Evolutionary conservation across 371 early-diverging fungal genomes (phyloP), one percentile per base, ranked within the genome.

Genomic region (Antonospora locustae): DNA sequence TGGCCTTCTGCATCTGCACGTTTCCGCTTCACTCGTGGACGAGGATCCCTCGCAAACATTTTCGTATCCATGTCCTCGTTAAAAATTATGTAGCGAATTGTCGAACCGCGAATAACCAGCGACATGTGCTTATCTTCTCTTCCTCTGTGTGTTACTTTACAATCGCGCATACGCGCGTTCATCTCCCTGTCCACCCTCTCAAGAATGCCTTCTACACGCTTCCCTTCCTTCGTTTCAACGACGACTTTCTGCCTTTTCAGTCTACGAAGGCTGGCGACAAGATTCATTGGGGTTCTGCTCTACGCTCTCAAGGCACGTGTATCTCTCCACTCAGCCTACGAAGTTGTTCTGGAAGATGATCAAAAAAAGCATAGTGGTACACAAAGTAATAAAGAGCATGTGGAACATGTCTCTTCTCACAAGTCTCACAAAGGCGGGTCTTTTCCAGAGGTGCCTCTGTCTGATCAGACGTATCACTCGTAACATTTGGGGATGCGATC

Each of bases 211-310:
- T 12, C 50, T 0, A 49, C n/a, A n/a, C 19, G 19, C 16, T 38
- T 25, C n/a, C 30, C 30, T n/a, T 49, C 50, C 19, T 49, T 49
- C n/a, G 50, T 49, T n/a, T 49, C 50, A n/a, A 49, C 20, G 3
- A 23, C 30, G n/a, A 49, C 50, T 28, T 17, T 28, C n/a, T 49
- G 37, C n/a, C 20, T 28, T 29, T 29, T 49, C 24, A 34, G 38
- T 49, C 38, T 49, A 12, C 32, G 34, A 12, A 49, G 16, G 12
- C 34, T 12, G 23, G 37, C 7, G n/a, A 49, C n/a, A n/a, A 49
- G 28, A 19, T 49, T 49, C 50, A 49, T 49, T 29, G 34, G 17
- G 34, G 30, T 25, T 34, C 19, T 22, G 32, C 20, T 3, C 20
- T 11, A 11, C n/a, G 3, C 14, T n/a, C n/a, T n/a, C n/a, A n/a